These are phyloP conservation scores for Tricholoma matsutake DNA, from an alignment of 768 basidiomycete genomes.

Conservation along the genomic window DNA sequence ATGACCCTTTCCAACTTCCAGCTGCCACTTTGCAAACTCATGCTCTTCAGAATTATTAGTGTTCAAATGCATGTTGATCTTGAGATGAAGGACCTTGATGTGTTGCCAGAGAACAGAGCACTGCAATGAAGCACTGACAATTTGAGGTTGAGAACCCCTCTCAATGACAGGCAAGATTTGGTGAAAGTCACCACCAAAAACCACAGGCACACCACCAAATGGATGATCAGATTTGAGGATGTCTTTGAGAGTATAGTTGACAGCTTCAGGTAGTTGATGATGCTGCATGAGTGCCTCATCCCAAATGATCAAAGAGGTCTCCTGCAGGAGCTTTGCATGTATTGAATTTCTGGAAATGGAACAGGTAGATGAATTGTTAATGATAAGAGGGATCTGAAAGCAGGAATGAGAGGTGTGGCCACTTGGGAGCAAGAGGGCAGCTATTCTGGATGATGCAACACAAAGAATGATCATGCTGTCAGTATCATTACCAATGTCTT, in stretches of 20 bases:
- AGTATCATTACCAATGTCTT: too few relatives aligned
- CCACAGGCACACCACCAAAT: slow-evolving; percentile 40
- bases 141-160: slow-evolving; percentile 33
- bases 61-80: slow-evolving; percentile 16
- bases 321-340: slow-evolving; percentile 27
- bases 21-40: slow-evolving; percentile 20
- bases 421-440: neutral
- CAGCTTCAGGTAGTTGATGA: slow-evolving; percentile 28
- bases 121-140: slow-evolving; percentile 32
- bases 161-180: slow-evolving; percentile 43
- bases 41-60: neutral
- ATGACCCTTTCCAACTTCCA: slow-evolving; percentile 23
- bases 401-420: neutral
- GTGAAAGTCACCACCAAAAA: slow-evolving; percentile 46
- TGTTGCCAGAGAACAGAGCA: slow-evolving; percentile 36
- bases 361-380: slow-evolving; percentile 43
- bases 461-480: too few relatives aligned
- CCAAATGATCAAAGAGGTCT: slow-evolving; percentile 38
- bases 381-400: neutral
- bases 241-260: slow-evolving; percentile 34
- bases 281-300: slow-evolving; percentile 43
- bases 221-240: slow-evolving; percentile 19
- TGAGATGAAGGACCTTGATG: slow-evolving; percentile 33
- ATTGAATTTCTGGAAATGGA: slow-evolving; percentile 36
- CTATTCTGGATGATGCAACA: too few relatives aligned